Base-by-base conservation (phyloP, 1,284 basidiomycete genomes). In the Ganoderma meredithae region DNA sequence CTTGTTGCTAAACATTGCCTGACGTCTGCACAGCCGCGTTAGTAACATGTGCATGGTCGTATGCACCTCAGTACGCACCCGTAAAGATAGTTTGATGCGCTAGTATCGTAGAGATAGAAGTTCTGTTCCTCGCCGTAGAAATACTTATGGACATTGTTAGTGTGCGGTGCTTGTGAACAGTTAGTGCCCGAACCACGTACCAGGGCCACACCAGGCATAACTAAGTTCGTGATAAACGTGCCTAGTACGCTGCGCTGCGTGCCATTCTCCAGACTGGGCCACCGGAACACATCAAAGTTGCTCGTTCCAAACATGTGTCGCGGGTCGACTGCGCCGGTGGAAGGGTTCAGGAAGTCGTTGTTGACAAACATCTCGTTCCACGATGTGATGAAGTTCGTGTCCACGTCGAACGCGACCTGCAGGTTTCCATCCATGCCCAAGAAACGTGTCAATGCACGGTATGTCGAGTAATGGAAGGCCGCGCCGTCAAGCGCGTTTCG, bases 361-460 rank as follows among this genome's bases (percentile, higher is more conserved):
- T 88, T 86, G 74, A 93, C 88, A 73, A 96, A 91, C 89, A 97
- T 95, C 78, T 94, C 82, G 78, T 95, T 95, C 95, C 95, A 97
- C 0, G 92, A 90, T 0, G 89, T 89, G 78, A 95, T 83, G 77
- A 97, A 95, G 80, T 97, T 94, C 77, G 84, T 80, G 69, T 88
- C 84, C 36, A 95, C 82, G 76, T 97, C 95, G 79, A 92, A 95
- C 8, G 93, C 94, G 61, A 95, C 95, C 72, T 92, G 87, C 40
- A 97, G 83, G 79, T 96, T 95, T 75, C 95, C 95, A 75, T 97
- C 95, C 94, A 97, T 95, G 67, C 95, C 95, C 52, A 97, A 85
- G 82, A 95, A 95, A 62, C 95, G 91, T 39, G 89, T 83, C 59
- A 97, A 81, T 2, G 90, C 82, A 70, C 95, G 95, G 78, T 97